phyloP scores from a whole-genome alignment of 2,329 filamentous ascomycete species.

The Diaporthe vaccinii region DNA sequence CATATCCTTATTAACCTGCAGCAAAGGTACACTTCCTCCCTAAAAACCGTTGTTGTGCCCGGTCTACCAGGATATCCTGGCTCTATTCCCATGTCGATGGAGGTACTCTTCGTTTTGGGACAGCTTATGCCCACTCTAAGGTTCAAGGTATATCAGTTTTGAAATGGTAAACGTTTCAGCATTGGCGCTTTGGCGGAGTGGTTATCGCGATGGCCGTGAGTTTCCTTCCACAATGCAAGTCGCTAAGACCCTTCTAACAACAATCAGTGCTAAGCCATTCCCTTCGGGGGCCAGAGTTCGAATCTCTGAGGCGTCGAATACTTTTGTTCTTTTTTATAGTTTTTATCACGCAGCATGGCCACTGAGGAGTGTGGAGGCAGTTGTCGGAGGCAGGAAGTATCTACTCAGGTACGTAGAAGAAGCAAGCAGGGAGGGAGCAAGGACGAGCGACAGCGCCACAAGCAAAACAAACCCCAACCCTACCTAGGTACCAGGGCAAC shows the following conservation, averaged over 20 bases:
- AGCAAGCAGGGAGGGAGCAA: background rate
- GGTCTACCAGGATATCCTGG: too few relatives aligned
- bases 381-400: background rate
- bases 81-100: too few relatives aligned
- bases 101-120: too few relatives aligned
- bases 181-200: constrained; percentile 25
- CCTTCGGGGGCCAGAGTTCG: constrained; percentile 24
- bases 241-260: background rate
- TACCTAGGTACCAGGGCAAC: background rate
- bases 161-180: too few relatives aligned
- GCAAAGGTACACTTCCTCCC: too few relatives aligned
- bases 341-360: too few relatives aligned
- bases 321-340: background rate
- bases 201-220: constrained; percentile 25
- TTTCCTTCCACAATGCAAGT: background rate
- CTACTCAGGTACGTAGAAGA: too few relatives aligned
- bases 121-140: too few relatives aligned
- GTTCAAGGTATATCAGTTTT: too few relatives aligned
- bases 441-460: background rate
- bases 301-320: constrained; percentile 16
- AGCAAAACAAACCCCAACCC: background rate
- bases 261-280: constrained; percentile 18
- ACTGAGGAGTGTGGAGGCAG: too few relatives aligned
- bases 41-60: too few relatives aligned
- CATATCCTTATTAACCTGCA: too few relatives aligned